Base-by-base conservation (phyloP, 2,329 filamentous ascomycete genomes). In the Keithomyces neogunnii region DNA sequence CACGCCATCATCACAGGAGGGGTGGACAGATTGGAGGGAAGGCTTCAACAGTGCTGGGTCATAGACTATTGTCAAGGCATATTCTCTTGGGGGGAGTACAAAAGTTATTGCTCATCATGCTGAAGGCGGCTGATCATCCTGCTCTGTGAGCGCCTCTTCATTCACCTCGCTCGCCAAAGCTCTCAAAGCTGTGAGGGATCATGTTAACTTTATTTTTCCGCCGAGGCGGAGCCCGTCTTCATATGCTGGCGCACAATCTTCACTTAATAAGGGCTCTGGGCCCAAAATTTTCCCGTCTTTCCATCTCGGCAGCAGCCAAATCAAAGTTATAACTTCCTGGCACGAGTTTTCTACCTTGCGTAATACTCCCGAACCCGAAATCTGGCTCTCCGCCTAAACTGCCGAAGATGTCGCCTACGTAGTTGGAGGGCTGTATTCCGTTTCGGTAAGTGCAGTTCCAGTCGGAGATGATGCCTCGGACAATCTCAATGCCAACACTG, bases 341-440 rank as follows among this genome's bases (percentile, higher is more conserved):
- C 2, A 57, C 53, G 30, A 73, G 61, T 3, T 59, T 62, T 31
- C 59, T 53, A 3, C 71, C 72, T 11, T 63, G 57, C 0, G 72
- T 75, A 35, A 71, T 58, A 53, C 72, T 76, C 1, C 76, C 77
- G 0, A 75, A 74, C 0, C 84, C 84, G 64, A 86, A 88, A 61
- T 86, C 81, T 0, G 84, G 84, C 40, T 67, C 63, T 1, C 83
- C 84, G 1, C 84, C 84, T 3, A 89, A 67, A 8, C 78, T 83
- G 11, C 84, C 85, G 57, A 88, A 84, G 50, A 89, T 83, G 60
- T 88, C 84, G 5, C 85, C 85, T 38, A 88, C 68, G 59, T 89
- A 89, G 59, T 88, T 88, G 2, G 62, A 69, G 0, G 84, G 68
- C 54, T 69, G 62, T 39, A 89, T 66, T 3, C 86, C 86, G 1